Base-by-base conservation (phyloP, 2,329 filamentous ascomycete species). In the Fusarium sp. region DNA sequence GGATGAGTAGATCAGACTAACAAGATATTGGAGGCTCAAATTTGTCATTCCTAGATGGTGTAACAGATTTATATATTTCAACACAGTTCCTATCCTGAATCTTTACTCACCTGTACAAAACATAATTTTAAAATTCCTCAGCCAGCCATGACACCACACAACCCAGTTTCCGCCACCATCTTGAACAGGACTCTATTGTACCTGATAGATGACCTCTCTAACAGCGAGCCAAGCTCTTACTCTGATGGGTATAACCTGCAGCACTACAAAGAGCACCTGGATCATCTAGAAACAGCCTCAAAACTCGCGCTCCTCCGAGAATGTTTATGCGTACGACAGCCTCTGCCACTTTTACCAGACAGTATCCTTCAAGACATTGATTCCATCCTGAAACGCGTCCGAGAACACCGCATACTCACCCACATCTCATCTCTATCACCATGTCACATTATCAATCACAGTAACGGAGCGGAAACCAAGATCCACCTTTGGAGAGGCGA, bases 401-500 rank as follows among this genome's bases (percentile, higher is more conserved):
- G 49, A 5, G 62, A 58, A 1, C 67, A 73, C 6, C 61, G 57
- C 1, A 3, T 68, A 2, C 20, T 67, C 2, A 69, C 67, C 0
- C 19, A 54, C 2, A 13, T 54, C 0, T 35, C 43, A 1, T 68
- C 61, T 0, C 28, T 74, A 1, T 28, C 37, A 0, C 49, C 65
- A 4, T 35, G 39, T 0, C 52, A 13, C 1, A 43, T 14, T 1
- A 19, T 64, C 0, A 33, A 39, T 0, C 49, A 50, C 2, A n/a
- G 11, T 1, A 17, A 33, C 0, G 10, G 7, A 6, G 11, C 7
- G 3, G 26, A 32, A 5, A 63, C 53, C 1, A 64, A 50, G 0
- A 7, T 74, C 7, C 35, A 22, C 10, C 55, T 65, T 0, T 74
- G 71, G 71, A 64, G 47, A 55, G 71, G 71, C 3, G 71, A 74